A percentile compares a stretch with the other conserved stretches of the same genome.
Evolutionary conservation across 768 basidiomycete genomes (phyloP).

Genomic region (Cystofilobasidium ferigula): DNA sequence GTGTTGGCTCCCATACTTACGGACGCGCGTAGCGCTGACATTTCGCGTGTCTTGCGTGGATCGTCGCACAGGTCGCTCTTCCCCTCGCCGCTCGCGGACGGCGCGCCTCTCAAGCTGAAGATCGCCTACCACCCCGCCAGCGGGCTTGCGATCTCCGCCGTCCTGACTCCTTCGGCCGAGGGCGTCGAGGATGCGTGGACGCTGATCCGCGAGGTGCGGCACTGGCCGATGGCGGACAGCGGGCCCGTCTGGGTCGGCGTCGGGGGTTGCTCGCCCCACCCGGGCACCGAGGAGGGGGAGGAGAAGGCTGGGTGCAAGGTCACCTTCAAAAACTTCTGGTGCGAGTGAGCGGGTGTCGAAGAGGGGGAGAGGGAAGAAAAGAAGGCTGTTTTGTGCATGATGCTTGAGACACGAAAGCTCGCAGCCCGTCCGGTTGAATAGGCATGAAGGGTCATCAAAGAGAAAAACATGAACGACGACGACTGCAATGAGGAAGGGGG

Average conservation of each 20-base stretch:
- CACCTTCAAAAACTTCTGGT: background rate
- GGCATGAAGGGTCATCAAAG: too few relatives aligned
- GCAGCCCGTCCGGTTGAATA: too few relatives aligned
- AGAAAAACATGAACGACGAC: too few relatives aligned
- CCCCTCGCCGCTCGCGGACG: background rate
- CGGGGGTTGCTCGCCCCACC: background rate
- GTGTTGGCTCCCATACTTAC: background rate
- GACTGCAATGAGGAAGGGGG: too few relatives aligned
- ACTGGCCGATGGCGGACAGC: background rate
- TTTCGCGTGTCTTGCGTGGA: background rate
- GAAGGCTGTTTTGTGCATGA: too few relatives aligned
- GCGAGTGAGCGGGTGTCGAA: background rate
- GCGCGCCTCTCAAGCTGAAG: background rate
- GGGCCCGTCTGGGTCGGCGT: background rate
- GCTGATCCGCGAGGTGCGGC: background rate
- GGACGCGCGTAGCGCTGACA: background rate
- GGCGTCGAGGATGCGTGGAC: background rate
- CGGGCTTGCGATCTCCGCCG: background rate
- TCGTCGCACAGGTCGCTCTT: background rate
- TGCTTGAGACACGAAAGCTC: too few relatives aligned
- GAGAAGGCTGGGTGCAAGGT: constrained; percentile 1
- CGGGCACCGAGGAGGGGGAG: background rate
- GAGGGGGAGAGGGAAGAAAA: background rate
- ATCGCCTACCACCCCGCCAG: background rate
- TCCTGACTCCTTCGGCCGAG: background rate